Evolutionary conservation across 108 stramenopile genomes (phyloP).

Genomic region (Epithemia pelagica): DNA sequence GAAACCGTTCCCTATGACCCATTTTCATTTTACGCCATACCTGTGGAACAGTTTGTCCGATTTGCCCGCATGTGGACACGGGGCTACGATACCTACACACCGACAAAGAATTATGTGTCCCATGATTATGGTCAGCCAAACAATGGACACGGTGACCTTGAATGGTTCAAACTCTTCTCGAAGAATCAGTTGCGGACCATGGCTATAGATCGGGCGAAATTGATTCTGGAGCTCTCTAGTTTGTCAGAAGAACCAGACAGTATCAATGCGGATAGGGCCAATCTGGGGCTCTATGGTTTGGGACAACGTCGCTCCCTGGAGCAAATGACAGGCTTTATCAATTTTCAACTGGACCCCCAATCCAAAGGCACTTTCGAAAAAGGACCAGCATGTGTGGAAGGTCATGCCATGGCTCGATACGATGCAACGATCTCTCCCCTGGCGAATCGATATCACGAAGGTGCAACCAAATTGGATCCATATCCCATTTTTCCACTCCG

Average conservation of each 20-base stretch:
- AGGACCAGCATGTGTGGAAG: slow-evolving; percentile 51
- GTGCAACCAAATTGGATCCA: slow-evolving; percentile 65
- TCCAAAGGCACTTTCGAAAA: slow-evolving; percentile 12
- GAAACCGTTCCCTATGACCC: slow-evolving; percentile 90
- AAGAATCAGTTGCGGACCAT: slow-evolving; percentile 18
- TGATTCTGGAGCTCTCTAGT: slow-evolving; percentile 7
- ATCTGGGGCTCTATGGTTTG: slow-evolving; percentile 77
- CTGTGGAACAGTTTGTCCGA: slow-evolving; percentile 87
- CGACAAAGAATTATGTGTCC: slow-evolving; percentile 63
- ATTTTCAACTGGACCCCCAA: slow-evolving; percentile 43
- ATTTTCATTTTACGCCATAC: slow-evolving; percentile 72
- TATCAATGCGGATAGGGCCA: slow-evolving; percentile 28
- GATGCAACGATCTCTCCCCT: slow-evolving; percentile 63
- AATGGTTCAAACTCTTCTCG: slow-evolving; percentile 57
- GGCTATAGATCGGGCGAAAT: slow-evolving; percentile 26
- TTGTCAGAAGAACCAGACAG: slow-evolving; percentile 7
- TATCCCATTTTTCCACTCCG: slow-evolving; percentile 74
- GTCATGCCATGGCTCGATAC: slow-evolving; percentile 27
- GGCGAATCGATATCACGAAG: slow-evolving; percentile 55
- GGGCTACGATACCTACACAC: slow-evolving; percentile 86
- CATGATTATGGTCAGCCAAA: slow-evolving; percentile 33
- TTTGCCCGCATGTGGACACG: slow-evolving; percentile 70
- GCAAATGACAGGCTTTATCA: slow-evolving; percentile 61
- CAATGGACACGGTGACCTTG: slow-evolving; percentile 46
- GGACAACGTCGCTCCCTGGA: slow-evolving; percentile 70